Evolutionary conservation across 2,329 filamentous ascomycete species (phyloP).

Genomic region (Trichoderma koningiopsis): DNA sequence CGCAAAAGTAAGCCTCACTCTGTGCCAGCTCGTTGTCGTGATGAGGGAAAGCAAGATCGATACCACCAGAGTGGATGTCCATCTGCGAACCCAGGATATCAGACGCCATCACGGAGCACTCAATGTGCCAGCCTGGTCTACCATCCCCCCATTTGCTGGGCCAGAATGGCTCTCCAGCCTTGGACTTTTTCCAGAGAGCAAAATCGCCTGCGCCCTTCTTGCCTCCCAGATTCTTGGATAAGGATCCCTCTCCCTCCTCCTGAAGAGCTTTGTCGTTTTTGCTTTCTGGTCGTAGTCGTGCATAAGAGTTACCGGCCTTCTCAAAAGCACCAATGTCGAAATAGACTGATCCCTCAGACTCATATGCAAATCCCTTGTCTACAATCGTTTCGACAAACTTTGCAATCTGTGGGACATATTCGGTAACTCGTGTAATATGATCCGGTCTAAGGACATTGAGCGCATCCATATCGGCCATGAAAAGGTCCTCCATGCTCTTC

Average conservation of each 20-base stretch:
- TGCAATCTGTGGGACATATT: constrained; percentile 86
- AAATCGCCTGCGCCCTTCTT: constrained; percentile 85
- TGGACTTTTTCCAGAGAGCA: constrained; percentile 90
- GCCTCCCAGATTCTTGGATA: constrained; percentile 61
- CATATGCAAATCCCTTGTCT: constrained; percentile 83
- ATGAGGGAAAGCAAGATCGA: constrained; percentile 89
- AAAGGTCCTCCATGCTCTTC: constrained; percentile 81
- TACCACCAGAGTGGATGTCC: constrained; percentile 91
- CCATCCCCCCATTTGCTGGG: constrained; percentile 84
- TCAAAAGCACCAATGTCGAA: constrained; percentile 91
- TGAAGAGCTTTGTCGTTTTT: constrained; percentile 79
- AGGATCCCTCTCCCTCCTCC: constrained; percentile 86
- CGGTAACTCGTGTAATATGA: constrained; percentile 84
- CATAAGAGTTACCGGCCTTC: constrained; percentile 80
- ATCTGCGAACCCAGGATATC: constrained; percentile 82
- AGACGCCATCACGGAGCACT: constrained; percentile 94
- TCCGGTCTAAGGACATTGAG: constrained; percentile 85
- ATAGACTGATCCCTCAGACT: constrained; percentile 82
- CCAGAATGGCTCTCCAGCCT: constrained; percentile 91
- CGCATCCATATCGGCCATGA: constrained; percentile 83
- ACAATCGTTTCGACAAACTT: constrained; percentile 81
- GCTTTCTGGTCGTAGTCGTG: constrained; percentile 81
- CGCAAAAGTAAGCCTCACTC: constrained; percentile 79
- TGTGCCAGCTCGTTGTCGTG: constrained; percentile 93
- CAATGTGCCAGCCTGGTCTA: constrained; percentile 93